Percentiles rank a stretch among this genome's conserved stretches.
These are phyloP conservation scores for Cutaneotrichosporon sp. DNA, from an alignment of 1,284 basidiomycete genomes.

Conservation along the genomic window DNA sequence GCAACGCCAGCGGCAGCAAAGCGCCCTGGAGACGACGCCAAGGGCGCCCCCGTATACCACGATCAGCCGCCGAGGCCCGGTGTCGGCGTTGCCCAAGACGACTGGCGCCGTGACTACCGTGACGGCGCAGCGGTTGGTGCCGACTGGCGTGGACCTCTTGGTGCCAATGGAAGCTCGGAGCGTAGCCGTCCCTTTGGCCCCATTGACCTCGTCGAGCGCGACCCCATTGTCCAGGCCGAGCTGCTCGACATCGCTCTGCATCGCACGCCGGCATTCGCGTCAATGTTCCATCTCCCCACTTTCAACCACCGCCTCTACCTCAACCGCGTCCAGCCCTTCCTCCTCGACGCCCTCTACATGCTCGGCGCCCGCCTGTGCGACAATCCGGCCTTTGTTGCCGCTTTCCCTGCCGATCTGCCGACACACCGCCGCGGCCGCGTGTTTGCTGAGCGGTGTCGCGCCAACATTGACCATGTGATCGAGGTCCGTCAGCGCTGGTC, in stretches of 20 bases:
- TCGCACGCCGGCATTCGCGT: constrained; percentile 44
- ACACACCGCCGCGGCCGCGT: constrained; percentile 36
- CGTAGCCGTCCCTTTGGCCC: constrained; percentile 10
- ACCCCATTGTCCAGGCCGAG: constrained; percentile 35
- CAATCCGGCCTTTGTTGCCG: constrained; percentile 31
- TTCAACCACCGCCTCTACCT: constrained; percentile 49
- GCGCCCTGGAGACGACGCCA: constrained; percentile 12
- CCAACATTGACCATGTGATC: constrained; percentile 31
- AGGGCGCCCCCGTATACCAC: neutral
- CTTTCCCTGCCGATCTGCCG: constrained; percentile 30
- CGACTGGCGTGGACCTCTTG: no score
- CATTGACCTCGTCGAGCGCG: constrained; percentile 37
- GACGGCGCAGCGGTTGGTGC: neutral
- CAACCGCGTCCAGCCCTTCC: constrained; percentile 42
- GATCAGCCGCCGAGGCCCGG: neutral
- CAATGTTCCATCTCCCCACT: constrained; percentile 49
- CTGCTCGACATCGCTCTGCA: constrained; percentile 39
- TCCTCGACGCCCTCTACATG: constrained; percentile 50
- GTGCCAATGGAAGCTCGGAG: no score
- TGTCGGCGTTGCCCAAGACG: neutral
- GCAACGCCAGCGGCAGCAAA: constrained; percentile 15
- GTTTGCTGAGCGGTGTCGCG: constrained; percentile 40
- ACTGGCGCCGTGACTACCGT: constrained; percentile 14
- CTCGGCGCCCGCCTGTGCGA: constrained; percentile 45
- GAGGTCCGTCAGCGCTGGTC: constrained; percentile 29